These are phyloP conservation scores for Pythium scleroteichum DNA, from an alignment of 352 stramenopile species.

Conservation along the genomic window DNA sequence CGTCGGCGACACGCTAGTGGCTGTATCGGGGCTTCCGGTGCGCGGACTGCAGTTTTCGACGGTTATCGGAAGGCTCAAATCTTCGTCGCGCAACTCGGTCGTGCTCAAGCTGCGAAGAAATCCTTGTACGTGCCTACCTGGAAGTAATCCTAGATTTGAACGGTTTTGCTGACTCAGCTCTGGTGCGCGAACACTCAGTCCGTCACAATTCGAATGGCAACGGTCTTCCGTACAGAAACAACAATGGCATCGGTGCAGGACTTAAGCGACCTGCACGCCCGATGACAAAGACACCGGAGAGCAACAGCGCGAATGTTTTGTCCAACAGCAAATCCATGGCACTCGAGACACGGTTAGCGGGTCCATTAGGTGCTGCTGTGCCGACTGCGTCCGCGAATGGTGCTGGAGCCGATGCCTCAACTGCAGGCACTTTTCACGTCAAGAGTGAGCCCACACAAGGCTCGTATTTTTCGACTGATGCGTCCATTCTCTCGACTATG, in stretches of 20 bases:
- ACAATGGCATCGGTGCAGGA: conserved; percentile 12
- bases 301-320: conserved; percentile 77
- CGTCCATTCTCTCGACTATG: conserved; percentile 50
- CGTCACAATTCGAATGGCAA: conserved; percentile 61
- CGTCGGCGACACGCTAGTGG: conserved; percentile 76
- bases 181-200: conserved; percentile 37
- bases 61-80: conserved; percentile 78
- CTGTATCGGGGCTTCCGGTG: conserved; percentile 68
- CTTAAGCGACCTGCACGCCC: conserved; percentile 60
- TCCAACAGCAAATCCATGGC: conserved; percentile 65
- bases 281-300: conserved; percentile 52
- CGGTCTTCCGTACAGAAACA: conserved; percentile 38
- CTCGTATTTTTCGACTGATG: conserved; percentile 68
- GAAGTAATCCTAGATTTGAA: too few species aligned
- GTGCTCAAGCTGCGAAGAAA: conserved; percentile 79
- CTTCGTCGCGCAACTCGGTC: conserved; percentile 75
- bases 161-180: not conserved
- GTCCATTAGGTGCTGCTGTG: not conserved
- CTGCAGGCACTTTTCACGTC: conserved; percentile 34
- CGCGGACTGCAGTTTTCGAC: conserved; percentile 83
- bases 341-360: conserved; percentile 62
- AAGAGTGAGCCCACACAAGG: conserved; percentile 69
- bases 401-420: conserved; percentile 18
- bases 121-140: conserved; percentile 82
- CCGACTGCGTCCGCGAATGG: not conserved